Evolutionary conservation across 2,329 filamentous ascomycete genomes (phyloP), one percentile per base, ranked within the genome.

Genomic region (Lachnellula arida): DNA sequence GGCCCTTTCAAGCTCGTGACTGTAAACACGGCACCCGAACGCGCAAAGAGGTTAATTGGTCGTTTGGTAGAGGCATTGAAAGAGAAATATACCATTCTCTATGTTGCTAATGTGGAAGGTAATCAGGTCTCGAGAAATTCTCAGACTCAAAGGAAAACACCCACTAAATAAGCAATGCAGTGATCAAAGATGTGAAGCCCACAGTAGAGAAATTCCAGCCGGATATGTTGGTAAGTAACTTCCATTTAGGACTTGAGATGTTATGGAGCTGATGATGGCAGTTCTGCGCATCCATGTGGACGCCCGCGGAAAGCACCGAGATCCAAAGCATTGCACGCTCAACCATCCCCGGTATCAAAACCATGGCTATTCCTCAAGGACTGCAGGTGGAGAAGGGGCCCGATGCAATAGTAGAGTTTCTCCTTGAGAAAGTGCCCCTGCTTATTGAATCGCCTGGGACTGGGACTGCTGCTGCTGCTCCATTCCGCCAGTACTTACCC

Each of bases 21-120:
- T 1, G 84, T 88, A 61, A 88, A 88, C 72, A 87, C 80, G 1
- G 82, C 80, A 1, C 85, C 85, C 0, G 84, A 86, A 60, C 76
- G 85, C 54, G 86, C 85, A 35, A 81, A 82, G 71, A 72, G 75
- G 7, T 71, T 89, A 35, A 80, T 87, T 63, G 84, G 85, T 11
- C 77, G 81, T 0, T 70, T 89, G 39, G 75, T 80, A 11, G 81
- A 86, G 54, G 78, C 76, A 12, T 70, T 89, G 34, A 84, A 83
- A 67, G 83, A 86, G 54, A 73, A 72, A 40, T 88, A 87, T 69
- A 81, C 76, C 1, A 87, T 89, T 61, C 73, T 79, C 39, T 76
- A 88, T 66, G 76, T 80, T 23, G 82, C 75, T 37, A 88, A 89
- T 67, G 81, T 78, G 64, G 78, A 81, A 43, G 80, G 84, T 86